Percentiles rank a stretch among this genome's conserved stretches.
phyloP scores from a whole-genome alignment of 1,139 yeast species.

The Sugiyamaella pinicola region DNA sequence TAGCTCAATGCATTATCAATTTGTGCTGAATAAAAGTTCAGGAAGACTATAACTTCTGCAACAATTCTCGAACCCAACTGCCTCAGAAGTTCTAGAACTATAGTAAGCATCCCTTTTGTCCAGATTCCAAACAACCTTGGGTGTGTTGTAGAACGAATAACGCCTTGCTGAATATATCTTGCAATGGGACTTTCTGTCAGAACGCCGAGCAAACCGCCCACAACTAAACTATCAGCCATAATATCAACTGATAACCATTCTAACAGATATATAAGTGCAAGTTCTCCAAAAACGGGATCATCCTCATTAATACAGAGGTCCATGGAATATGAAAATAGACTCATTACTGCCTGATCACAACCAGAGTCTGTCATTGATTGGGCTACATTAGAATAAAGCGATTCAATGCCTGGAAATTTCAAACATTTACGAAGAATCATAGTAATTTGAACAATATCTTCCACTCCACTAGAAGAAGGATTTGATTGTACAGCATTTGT shows the following conservation, averaged over 20 bases:
- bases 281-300: conserved; percentile 74
- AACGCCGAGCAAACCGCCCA: conserved; percentile 67
- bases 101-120: conserved; percentile 79
- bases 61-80: conserved; percentile 64
- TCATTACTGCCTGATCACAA: conserved; percentile 62
- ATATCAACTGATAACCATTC: conserved; percentile 65
- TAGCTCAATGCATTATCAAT: conserved; percentile 59
- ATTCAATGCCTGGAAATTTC: conserved; percentile 52
- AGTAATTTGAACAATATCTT: conserved; percentile 65
- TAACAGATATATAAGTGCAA: conserved; percentile 66
- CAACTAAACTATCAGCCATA: conserved; percentile 67
- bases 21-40: conserved; percentile 67
- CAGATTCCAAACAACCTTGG: conserved; percentile 72
- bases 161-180: conserved; percentile 64
- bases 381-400: conserved; percentile 56
- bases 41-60: conserved; percentile 67
- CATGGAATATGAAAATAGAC: conserved; percentile 70
- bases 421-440: conserved; percentile 64
- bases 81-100: conserved; percentile 60
- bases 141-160: conserved; percentile 51
- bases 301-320: conserved; percentile 53
- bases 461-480: conserved; percentile 50
- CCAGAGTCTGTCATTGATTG: conserved; percentile 55
- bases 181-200: conserved; percentile 78
- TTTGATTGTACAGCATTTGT: conserved; percentile 28